These are phyloP conservation scores for Asterophora parasitica DNA, from an alignment of 768 basidiomycete genomes.

Conservation along the genomic window DNA sequence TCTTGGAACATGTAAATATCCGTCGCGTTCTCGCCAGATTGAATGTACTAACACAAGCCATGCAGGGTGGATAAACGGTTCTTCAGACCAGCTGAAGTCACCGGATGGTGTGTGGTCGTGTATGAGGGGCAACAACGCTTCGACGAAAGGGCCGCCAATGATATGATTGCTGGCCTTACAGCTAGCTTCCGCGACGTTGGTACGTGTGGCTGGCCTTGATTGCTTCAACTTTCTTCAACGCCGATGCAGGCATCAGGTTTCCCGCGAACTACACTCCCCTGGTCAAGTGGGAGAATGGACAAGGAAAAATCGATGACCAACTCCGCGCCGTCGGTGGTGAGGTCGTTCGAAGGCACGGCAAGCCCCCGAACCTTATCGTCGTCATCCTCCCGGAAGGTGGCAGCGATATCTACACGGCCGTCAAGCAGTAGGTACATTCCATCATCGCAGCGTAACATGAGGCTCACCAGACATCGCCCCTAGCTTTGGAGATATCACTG, in stretches of 20 bases:
- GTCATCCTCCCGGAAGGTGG: conserved; percentile 70
- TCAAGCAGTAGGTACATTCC: conserved; percentile 62
- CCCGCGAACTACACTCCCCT: conserved; percentile 33
- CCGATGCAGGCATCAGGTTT: conserved; percentile 53
- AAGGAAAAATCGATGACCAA: conserved; percentile 50
- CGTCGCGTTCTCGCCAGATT: background rate
- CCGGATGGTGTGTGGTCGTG: conserved; percentile 58
- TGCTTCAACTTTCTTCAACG: background rate
- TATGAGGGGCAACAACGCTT: conserved; percentile 64
- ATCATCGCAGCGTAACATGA: background rate
- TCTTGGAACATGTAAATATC: conserved; percentile 70
- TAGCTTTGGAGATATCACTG: conserved; percentile 70
- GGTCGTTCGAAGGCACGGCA: conserved; percentile 34
- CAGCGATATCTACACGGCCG: conserved; percentile 69
- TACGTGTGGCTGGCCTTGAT: conserved; percentile 26
- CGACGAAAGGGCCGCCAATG: conserved; percentile 36
- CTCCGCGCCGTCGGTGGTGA: conserved; percentile 47
- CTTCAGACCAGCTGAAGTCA: conserved; percentile 48
- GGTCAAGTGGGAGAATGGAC: conserved; percentile 53
- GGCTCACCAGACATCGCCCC: background rate
- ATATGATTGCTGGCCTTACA: conserved; percentile 53
- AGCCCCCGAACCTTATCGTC: conserved; percentile 55
- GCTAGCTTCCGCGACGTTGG: conserved; percentile 52
- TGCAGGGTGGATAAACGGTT: conserved; percentile 70
- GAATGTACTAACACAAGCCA: conserved; percentile 1